Conservation (phyloP, 225 moss, liverwort and hornwort genomes). For the Bryum argenteum region DNA sequence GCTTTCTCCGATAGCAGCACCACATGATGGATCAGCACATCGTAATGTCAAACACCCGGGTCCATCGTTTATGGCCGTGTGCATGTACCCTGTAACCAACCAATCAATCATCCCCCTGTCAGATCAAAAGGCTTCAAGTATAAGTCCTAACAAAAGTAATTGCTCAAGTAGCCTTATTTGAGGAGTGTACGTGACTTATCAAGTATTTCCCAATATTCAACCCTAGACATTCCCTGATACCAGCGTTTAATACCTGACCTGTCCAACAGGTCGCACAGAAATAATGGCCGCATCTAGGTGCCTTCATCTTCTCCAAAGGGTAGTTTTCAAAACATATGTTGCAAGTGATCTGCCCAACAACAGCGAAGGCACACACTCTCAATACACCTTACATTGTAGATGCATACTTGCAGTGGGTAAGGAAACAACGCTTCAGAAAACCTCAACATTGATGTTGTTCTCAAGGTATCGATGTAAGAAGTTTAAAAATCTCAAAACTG, state of each 20-base stretch:
- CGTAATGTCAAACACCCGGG: constrained; percentile 87
- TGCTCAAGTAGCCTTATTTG: too few relatives aligned
- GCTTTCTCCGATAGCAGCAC: constrained; percentile 83
- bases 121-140: constrained; percentile 7
- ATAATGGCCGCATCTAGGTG: constrained; percentile 86
- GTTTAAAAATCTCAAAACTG: neutral
- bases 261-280: constrained; percentile 99
- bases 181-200: neutral
- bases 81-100: constrained; percentile 69
- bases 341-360: constrained; percentile 58
- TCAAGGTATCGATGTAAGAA: neutral
- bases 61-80: constrained; percentile 89
- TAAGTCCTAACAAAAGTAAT: constrained; percentile 10
- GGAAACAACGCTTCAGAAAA: neutral
- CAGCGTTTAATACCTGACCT: constrained; percentile 49
- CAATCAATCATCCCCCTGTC: constrained; percentile 12
- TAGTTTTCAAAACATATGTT: constrained; percentile 91
- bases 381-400: neutral
- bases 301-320: constrained; percentile 77
- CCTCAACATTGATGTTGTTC: neutral
- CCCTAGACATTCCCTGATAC: neutral
- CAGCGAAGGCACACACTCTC: constrained; percentile 16
- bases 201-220: neutral
- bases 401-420: neutral
- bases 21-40: constrained; percentile 92